phyloP scores from a whole-genome alignment of 83 land plant species.

The Larix sibirica region DNA sequence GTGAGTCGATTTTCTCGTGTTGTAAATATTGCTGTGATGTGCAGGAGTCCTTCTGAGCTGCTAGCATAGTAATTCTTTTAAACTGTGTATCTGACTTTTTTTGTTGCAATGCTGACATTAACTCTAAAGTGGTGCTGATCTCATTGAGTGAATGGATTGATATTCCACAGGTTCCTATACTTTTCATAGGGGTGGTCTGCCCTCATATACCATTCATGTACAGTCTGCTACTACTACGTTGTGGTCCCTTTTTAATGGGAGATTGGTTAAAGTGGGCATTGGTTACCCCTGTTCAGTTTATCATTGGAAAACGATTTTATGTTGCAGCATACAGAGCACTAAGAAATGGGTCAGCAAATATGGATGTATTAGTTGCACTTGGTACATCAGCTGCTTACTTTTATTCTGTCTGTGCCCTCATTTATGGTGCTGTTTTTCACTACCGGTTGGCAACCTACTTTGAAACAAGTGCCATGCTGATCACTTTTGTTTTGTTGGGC shows the following conservation, averaged over 20 bases:
- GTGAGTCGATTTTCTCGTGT: constrained; percentile 44
- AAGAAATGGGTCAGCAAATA: constrained; percentile 85
- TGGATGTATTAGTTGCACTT: constrained; percentile 93
- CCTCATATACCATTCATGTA: constrained; percentile 63
- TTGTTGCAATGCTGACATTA: background rate
- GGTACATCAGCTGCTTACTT: constrained; percentile 96
- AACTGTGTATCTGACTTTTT: background rate
- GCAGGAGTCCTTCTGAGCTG: background rate
- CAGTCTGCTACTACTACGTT: constrained; percentile 55
- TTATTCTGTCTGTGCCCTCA: constrained; percentile 85
- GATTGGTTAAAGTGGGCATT: constrained; percentile 89
- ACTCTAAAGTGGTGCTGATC: background rate
- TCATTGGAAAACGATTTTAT: constrained; percentile 84
- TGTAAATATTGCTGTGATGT: background rate
- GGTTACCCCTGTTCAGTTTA: constrained; percentile 84
- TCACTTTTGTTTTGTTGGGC: constrained; percentile 93
- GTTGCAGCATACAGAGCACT: constrained; percentile 86
- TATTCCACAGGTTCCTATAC: constrained; percentile 68
- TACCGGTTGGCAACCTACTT: constrained; percentile 83
- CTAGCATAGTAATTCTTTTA: background rate
- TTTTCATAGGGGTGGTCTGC: constrained; percentile 71
- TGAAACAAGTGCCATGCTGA: constrained; percentile 97
- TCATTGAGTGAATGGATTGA: background rate
- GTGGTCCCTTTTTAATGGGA: constrained; percentile 83
- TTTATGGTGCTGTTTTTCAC: constrained; percentile 82